phyloP scores from a whole-genome alignment of 2,329 filamentous ascomycete species.

The Pezicula rhizophila region DNA sequence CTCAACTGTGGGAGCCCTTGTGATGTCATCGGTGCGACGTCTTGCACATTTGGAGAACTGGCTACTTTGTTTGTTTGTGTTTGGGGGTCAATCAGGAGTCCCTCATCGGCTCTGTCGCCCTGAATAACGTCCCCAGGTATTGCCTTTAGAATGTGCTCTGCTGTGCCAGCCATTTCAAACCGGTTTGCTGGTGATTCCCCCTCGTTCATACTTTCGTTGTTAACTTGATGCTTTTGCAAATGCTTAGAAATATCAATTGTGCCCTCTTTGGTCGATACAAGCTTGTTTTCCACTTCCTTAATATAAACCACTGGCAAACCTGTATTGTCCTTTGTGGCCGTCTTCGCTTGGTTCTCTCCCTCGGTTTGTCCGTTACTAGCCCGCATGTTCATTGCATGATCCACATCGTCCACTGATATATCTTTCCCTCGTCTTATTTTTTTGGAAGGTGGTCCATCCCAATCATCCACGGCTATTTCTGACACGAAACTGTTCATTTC shows the following conservation, averaged over 20 bases:
- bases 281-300: neutral
- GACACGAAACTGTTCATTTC: neutral
- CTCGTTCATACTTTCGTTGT: too few species aligned
- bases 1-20: too few species aligned
- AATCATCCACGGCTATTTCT: neutral
- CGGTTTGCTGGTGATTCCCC: too few species aligned
- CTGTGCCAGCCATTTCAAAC: too few species aligned
- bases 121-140: too few species aligned
- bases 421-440: conserved; percentile 7
- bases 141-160: too few species aligned
- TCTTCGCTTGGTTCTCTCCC: neutral
- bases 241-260: neutral
- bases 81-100: too few species aligned
- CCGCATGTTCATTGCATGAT: neutral
- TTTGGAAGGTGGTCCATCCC: conserved; percentile 8
- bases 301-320: neutral
- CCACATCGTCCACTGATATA: neutral
- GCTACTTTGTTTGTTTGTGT: too few species aligned
- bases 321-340: neutral
- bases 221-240: too few species aligned
- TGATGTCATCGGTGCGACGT: too few species aligned
- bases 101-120: too few species aligned
- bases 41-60: too few species aligned
- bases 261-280: neutral
- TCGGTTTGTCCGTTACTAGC: neutral